Base-by-base conservation (phyloP, 331 rosid genomes). In the Saraca asoca region DNA sequence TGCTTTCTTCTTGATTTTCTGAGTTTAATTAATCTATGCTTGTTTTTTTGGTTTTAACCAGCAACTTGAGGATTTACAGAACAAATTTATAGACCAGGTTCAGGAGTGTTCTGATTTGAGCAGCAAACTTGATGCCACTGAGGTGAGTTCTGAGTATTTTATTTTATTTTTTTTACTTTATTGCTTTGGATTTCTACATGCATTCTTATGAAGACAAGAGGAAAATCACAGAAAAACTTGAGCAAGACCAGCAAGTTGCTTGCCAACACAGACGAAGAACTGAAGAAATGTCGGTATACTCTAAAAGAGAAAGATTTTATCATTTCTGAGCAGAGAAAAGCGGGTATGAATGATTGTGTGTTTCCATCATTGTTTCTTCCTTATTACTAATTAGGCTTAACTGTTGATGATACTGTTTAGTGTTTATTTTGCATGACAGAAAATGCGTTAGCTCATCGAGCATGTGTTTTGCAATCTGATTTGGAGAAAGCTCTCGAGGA, bases 281-380 rank as follows among this genome's bases (percentile, higher is more conserved):
- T 89, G 60, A 85, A 57, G 62, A 92, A 77, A 85, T 89, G 96
- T 63, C 91, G 35, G 15, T 92, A 80, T 73, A 68, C 78, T 11
- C 52, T 89, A 65, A 89, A 78, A 77, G 95, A 89, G 66, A 89
- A 76, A 62, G 92, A 85, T 61, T 92, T 82, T 75, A 66, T 91
- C 45, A 89, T 92, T 48, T 87, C 85, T 50, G 96, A 83, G 78
- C 96, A 89, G 77, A 85, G 80, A 72, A 92, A 92, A 89, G 89
- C 96, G n/a, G 98, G 98, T 92, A 65, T 64, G 31, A 24, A 24
- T 24, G 48, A 7, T 48, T 58, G 2, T 49, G 4, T 9, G 41
- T 66, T 52, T 43, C 15, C 51, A 2, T 2, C 58, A 33, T 39
- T 44, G 0, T 35, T 52, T 42, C 33, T 50, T 43, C 35, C 51